A percentile compares a stretch with the other conserved stretches of the same genome.
These are phyloP conservation scores for Boletus rex-veris DNA, from an alignment of 768 basidiomycete genomes.

Conservation along the genomic window DNA sequence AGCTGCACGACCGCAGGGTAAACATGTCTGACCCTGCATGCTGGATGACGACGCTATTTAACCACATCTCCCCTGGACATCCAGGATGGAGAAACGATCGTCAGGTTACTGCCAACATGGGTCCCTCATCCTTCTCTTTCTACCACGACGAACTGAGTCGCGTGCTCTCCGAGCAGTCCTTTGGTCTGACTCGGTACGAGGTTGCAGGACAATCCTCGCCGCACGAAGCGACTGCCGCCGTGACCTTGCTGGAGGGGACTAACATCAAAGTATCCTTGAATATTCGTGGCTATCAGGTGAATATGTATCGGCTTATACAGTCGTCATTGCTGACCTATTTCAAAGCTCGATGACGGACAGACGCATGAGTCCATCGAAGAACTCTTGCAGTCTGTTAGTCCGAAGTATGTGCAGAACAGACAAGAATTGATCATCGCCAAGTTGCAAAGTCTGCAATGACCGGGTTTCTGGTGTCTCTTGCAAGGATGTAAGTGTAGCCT, in stretches of 20 bases:
- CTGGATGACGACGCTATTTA: slow-evolving; percentile 31
- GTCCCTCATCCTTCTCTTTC: slow-evolving; percentile 23
- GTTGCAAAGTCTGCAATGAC: slow-evolving; percentile 41
- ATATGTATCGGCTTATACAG: slow-evolving; percentile 6
- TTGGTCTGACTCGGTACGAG: slow-evolving; percentile 49
- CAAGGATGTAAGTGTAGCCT: slow-evolving; percentile 7
- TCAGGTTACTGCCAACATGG: slow-evolving; percentile 13
- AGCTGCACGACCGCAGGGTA: slow-evolving; percentile 4
- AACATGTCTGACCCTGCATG: slow-evolving; percentile 22
- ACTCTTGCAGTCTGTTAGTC: slow-evolving; percentile 53
- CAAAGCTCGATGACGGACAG: slow-evolving; percentile 25
- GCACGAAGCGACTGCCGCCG: slow-evolving; percentile 49
- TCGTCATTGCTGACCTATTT: slow-evolving; percentile 13
- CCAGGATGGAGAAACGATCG: slow-evolving; percentile 19
- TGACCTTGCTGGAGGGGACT: slow-evolving; percentile 56
- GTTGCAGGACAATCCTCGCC: slow-evolving; percentile 35
- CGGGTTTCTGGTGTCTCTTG: neutral
- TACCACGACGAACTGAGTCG: slow-evolving; percentile 47
- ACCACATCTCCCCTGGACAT: slow-evolving; percentile 10
- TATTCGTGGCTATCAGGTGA: slow-evolving; percentile 54
- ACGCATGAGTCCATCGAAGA: slow-evolving; percentile 59
- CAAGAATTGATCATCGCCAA: slow-evolving; percentile 47
- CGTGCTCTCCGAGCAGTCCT: slow-evolving; percentile 57
- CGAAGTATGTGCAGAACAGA: slow-evolving; percentile 46
- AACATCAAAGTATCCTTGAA: slow-evolving; percentile 46